Base-by-base conservation (phyloP, 2,329 filamentous ascomycete species). In the Lecanicillium sp. region DNA sequence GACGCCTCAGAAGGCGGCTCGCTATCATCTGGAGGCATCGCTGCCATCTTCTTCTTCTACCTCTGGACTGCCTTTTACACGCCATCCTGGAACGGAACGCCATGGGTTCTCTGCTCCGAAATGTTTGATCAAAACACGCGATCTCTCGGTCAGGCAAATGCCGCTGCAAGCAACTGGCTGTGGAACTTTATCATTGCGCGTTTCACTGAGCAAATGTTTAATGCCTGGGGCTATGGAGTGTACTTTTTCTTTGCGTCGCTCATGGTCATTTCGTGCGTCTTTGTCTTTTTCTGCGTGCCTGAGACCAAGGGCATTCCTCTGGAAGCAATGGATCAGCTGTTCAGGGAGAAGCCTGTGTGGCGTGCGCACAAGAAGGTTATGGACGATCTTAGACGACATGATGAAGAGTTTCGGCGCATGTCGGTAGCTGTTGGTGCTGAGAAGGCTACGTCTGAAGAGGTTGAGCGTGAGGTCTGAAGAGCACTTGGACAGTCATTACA, bases 61-160 rank as follows among this genome's bases (percentile, higher is more conserved):
- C 47, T 41, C 19, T 41, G 40, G 40, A 84, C 81, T 1, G 75
- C 71, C 0, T 79, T 80, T 56, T 88, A 87, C 61, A 84, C 79
- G 0, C 80, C 75, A 0, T 73, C 74, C 0, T 85, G 80, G 80
- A 84, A 84, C 52, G 80, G 80, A 2, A 83, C 79, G 0, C 83
- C 82, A 0, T 88, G 83, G 83, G 80, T 88, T 16, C 62, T 84
- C 52, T 85, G 85, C 64, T 71, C 71, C 0, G 82, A 88, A 57
- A 86, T 88, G 67, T 87, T 86, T 57, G 75, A 82, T 50, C 73
- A 78, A 46, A 81, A 80, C 59, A 60, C 53, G 2, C 54, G 62
- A 37, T 75, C 78, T 0, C 68, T 88, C 1, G 83, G 81, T 2
- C 83, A 87, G 53, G 82, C 83, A 9, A 81, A 71, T 28, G 83